Evolutionary conservation across 2,329 filamentous ascomycete genomes (phyloP), one percentile per base, ranked within the genome.

Genomic region (Zymoseptoria pseudotritici): DNA sequence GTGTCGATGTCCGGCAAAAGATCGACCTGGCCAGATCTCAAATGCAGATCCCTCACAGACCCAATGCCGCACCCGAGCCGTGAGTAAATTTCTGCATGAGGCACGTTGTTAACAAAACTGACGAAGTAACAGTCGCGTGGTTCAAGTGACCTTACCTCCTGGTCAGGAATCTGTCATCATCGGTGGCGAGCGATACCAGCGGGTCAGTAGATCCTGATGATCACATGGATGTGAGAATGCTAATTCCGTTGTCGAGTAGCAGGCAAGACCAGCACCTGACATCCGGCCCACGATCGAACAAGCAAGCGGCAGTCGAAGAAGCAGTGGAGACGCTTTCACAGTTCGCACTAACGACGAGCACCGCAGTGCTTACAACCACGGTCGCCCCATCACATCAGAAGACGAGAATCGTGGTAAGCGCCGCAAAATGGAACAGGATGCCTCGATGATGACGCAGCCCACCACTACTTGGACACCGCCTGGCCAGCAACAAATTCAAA

Each of bases 21-120:
- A 66, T 67, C 42, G 65, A 61, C 24, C 58, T 56, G 19, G 63
- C 59, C 22, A 57, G 64, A 51, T 56, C 62, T 56, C 64, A 65
- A 50, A 55, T 67, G 54, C 64, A 64, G 21, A 61, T 63, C 24
- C 59, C 58, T 26, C 10, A 46, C 13, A 46, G 36, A n/a, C 17
- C 36, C 46, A n/a, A 51, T 36, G 20, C 57, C 26, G 55, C 22
- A 13, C 8, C 22, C 52, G 22, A 53, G 7, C 52, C 22, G 52
- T 53, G 22, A 24, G 52, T 31, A 53, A 13, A 53, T 29, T 17
- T 24, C 8, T 19, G 7, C 13, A 22, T n/a, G 1, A 53, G 7
- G 22, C 22, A 19, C 17, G 11, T 6, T 53, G 19, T 42, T 2
- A 19, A 17, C n/a, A 24, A 26, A 7, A 31, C 57, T 61, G 50